phyloP scores from a whole-genome alignment of 331 rosid genomes.

The Quercus tomentella region DNA sequence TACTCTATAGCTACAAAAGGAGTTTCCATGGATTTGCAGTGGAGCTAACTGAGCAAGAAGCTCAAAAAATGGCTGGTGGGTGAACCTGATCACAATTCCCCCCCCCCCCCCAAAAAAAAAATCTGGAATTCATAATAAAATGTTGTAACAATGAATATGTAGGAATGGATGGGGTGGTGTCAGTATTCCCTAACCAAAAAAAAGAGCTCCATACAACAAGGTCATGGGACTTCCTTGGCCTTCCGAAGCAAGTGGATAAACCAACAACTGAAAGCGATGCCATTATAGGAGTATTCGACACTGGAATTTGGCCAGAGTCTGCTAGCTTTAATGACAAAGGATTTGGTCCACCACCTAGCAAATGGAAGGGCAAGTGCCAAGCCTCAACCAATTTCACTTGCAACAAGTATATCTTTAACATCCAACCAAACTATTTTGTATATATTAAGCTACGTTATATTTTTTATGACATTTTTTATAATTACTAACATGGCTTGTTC shows the following conservation, averaged over 20 bases:
- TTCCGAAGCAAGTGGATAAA: background rate
- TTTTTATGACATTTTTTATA: no score
- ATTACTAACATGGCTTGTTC: no score
- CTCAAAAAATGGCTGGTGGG: slow-evolving; percentile 25
- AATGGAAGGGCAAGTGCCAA: slow-evolving; percentile 42
- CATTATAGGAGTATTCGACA: slow-evolving; percentile 23
- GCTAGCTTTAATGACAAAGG: slow-evolving; percentile 33
- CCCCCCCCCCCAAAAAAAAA: no score
- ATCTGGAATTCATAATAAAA: no score
- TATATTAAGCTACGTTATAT: no score
- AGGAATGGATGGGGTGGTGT: slow-evolving; percentile 37
- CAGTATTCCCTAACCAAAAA: slow-evolving; percentile 30
- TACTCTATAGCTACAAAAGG: slow-evolving; percentile 37
- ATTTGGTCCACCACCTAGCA: slow-evolving; percentile 36
- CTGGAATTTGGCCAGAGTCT: slow-evolving; percentile 39
- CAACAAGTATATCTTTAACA: slow-evolving; percentile 21
- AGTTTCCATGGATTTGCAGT: slow-evolving; percentile 46
- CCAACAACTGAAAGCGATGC: slow-evolving; percentile 8
- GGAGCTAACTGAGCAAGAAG: slow-evolving; percentile 32
- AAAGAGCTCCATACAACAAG: slow-evolving; percentile 28
- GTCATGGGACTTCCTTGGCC: slow-evolving; percentile 41
- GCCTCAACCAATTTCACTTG: slow-evolving; percentile 15
- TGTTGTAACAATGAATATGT: background rate
- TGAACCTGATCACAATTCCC: background rate
- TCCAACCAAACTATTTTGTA: background rate